These are phyloP conservation scores for Solanum okadae DNA, from an alignment of 257 asterid genomes.

Conservation along the genomic window DNA sequence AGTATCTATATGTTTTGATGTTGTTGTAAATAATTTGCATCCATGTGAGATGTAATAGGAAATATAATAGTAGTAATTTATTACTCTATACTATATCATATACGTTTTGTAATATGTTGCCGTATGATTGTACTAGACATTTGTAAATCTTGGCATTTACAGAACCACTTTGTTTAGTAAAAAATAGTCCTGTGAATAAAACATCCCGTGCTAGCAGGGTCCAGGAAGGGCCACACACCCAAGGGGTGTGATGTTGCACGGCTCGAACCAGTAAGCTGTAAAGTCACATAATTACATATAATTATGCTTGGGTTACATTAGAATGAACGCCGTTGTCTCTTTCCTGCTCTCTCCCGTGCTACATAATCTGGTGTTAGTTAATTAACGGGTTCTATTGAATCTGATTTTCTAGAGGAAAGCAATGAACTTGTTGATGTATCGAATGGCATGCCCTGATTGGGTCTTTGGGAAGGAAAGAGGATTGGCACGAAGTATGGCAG, in stretches of 20 bases:
- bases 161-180: not conserved
- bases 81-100: not conserved
- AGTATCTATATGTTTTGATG: not conserved
- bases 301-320: not conserved
- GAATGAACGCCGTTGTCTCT: not conserved
- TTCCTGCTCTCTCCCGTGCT: not conserved
- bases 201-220: not conserved
- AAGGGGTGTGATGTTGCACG: not conserved
- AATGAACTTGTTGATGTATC: not conserved
- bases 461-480: not conserved
- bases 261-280: not conserved
- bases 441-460: not conserved
- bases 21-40: not conserved
- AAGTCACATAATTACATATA: not conserved
- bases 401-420: not conserved
- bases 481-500: not conserved
- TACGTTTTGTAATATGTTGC: not conserved
- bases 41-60: conserved; percentile 16
- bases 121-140: not conserved
- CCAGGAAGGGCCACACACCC: not conserved
- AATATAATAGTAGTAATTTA: not conserved
- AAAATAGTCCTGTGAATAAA: not conserved
- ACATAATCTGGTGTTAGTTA: not conserved
- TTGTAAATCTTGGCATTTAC: not conserved
- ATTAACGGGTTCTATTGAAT: not conserved